A percentile compares a stretch with the other conserved stretches of the same genome.
Evolutionary conservation across 2,329 filamentous ascomycete genomes (phyloP).

Genomic region (Aspergillus unguis): DNA sequence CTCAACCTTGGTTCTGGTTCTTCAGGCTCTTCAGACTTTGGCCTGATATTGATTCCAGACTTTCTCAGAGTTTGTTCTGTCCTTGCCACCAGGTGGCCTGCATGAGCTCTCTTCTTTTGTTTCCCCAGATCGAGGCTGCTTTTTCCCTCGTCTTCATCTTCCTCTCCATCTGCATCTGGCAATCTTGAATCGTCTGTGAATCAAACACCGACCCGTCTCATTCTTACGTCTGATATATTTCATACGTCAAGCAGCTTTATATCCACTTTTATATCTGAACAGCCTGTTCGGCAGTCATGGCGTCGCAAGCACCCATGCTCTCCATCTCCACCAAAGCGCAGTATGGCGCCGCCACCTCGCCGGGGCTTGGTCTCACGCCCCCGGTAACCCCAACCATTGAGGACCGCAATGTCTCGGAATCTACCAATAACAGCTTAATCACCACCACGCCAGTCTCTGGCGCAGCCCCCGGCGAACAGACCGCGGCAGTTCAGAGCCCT

Average conservation of each 20-base stretch:
- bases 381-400: constrained; percentile 34
- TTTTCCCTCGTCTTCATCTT: background rate
- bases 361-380: constrained; percentile 29
- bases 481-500: constrained; percentile 13
- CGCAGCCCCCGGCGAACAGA: background rate
- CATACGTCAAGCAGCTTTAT: background rate
- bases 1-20: background rate
- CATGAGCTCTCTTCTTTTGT: background rate
- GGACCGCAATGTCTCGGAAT: constrained; percentile 12
- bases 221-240: background rate
- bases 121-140: background rate
- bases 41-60: background rate
- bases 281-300: constrained; percentile 10
- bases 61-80: background rate
- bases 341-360: constrained; percentile 11
- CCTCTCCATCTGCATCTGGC: background rate
- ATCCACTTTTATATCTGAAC: too few species aligned
- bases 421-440: constrained; percentile 7
- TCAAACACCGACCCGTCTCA: constrained; percentile 13
- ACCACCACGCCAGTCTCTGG: constrained; percentile 2
- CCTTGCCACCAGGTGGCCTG: constrained; percentile 13
- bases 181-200: background rate
- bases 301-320: constrained; percentile 21
- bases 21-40: too few species aligned
- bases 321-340: constrained; percentile 25